phyloP scores from a whole-genome alignment of 1,284 basidiomycete species.

The Neolentinus lepideus region DNA sequence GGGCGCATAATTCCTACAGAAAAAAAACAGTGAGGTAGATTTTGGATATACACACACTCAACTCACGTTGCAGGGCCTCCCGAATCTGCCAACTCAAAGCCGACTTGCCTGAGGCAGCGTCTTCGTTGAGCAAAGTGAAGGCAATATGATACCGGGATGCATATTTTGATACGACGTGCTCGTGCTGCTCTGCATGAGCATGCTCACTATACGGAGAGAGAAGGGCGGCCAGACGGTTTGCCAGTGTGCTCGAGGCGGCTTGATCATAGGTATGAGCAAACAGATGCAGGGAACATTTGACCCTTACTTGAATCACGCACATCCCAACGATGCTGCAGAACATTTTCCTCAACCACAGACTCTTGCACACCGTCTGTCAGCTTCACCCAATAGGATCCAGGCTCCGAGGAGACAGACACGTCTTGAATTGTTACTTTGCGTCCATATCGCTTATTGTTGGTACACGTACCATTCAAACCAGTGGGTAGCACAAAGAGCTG shows the following conservation, averaged over 20 bases:
- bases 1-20: conserved; percentile 68
- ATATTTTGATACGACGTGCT: conserved; percentile 65
- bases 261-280: not conserved
- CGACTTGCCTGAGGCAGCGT: conserved; percentile 60
- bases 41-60: conserved; percentile 3
- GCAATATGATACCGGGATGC: conserved; percentile 73
- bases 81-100: conserved; percentile 70
- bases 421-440: not conserved
- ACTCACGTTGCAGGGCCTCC: conserved; percentile 56
- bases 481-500: not conserved
- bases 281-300: not conserved
- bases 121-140: conserved; percentile 85
- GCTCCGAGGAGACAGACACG: not conserved
- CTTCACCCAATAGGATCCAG: not conserved
- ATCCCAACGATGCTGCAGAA: not conserved
- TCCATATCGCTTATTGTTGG: not conserved
- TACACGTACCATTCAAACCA: not conserved
- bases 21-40: conserved; percentile 10
- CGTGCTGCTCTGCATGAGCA: conserved; percentile 26
- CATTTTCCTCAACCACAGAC: not conserved
- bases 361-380: not conserved
- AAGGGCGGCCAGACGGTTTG: conserved; percentile 36
- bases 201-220: conserved; percentile 25
- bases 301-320: not conserved
- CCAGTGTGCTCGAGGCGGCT: not conserved